Evolutionary conservation across 768 basidiomycete species (phyloP), one percentile per base, ranked within the genome.

Genomic region (Pilatotrama ljubarskyi): DNA sequence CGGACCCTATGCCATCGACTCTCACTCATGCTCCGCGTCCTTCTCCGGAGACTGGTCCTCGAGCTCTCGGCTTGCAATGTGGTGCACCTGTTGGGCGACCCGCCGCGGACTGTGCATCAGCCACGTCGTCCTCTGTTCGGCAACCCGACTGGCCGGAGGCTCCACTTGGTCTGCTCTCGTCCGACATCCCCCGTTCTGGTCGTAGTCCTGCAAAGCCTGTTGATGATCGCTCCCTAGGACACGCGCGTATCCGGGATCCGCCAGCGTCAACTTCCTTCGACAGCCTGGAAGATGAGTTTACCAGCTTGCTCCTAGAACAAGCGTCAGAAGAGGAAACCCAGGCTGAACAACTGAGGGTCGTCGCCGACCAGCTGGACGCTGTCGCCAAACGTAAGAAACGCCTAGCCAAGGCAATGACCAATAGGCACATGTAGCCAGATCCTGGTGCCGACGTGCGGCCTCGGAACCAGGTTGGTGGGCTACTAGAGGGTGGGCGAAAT

Each of bases 311-410:
- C 32, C 25, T 51, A 15, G 58, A 18, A 8, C 59, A 64, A 44
- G 63, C 59, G 29, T 10, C 13, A 35, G 63, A 57, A 25, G 63
- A 64, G 40, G 63, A 64, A 49, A 25, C 10, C 6, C 54, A 56
- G 8, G 63, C 59, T 9, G 42, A 32, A 13, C 51, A 43, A 4
- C 59, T 64, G 26, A 49, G 59, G 51, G 35, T 50, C 10, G 48
- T 64, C 20, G 64, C 64, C 10, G 43, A 52, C 20, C 40, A 46
- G 15, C 38, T 65, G 15, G 49, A 59, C 24, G n/a, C 46, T 6
- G 36, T 60, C 37, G 64, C 64, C 7, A 46, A 29, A 13, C 38
- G 48, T 37, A 59, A 55, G 36, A 52, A 55, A 47, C 51, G 50
- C 6, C 51, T 64, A n/a, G 63, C 51, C 15, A 24, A 40, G 14